Conservation (phyloP, 2,329 filamentous ascomycete genomes). For the Botrytis aclada region DNA sequence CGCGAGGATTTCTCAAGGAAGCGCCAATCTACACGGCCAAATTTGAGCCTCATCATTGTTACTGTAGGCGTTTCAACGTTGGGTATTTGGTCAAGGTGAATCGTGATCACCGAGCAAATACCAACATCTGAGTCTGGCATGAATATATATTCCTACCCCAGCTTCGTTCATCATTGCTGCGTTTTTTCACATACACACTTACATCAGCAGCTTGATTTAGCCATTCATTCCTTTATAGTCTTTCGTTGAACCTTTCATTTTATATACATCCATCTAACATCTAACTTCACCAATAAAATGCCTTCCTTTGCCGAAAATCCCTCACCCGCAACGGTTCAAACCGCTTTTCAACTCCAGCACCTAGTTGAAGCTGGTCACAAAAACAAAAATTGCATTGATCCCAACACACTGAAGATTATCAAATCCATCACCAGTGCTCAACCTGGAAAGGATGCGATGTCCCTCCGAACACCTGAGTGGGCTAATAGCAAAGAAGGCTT, state of each 20-base stretch:
- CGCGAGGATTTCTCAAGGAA: not conserved
- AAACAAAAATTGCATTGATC: not conserved
- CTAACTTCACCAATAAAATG: not conserved
- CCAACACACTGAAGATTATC: not conserved
- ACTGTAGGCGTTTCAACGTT: not conserved
- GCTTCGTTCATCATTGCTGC: not conserved
- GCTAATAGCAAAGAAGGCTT: slow-evolving; percentile 5
- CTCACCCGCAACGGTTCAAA: not conserved
- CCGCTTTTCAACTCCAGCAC: slow-evolving; percentile 7
- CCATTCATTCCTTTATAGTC: not conserved
- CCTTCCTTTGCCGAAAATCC: slow-evolving; percentile 6
- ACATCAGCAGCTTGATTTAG: not conserved
- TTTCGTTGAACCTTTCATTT: not conserved
- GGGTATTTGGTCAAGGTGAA: not conserved
- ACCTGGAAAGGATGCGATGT: not conserved
- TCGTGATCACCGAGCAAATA: not conserved
- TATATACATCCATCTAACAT: not conserved
- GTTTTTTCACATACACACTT: not conserved
- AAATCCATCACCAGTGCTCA: not conserved
- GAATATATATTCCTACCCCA: not conserved
- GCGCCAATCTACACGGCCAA: not conserved
- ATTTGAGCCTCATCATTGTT: not conserved
- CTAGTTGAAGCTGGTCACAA: not conserved
- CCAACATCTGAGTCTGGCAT: not conserved
- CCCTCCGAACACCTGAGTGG: slow-evolving; percentile 1